Evolutionary conservation across 2,329 filamentous ascomycete species (phyloP).

Genomic region (Talaromyces sp.): DNA sequence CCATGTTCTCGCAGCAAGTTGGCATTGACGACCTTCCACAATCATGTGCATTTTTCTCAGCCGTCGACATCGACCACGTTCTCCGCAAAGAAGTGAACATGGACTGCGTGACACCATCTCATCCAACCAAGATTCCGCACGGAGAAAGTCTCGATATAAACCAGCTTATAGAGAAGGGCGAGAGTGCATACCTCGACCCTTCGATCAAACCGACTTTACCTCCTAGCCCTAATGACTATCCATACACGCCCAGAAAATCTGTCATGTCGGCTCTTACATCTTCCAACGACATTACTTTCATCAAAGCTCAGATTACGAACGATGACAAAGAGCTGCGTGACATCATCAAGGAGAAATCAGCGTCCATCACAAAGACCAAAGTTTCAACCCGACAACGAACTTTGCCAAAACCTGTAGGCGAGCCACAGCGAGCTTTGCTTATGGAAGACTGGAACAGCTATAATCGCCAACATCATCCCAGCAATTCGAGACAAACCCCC

Average conservation of each 20-base stretch:
- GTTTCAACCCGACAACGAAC: slow-evolving; percentile 20
- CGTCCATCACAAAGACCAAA: slow-evolving; percentile 25
- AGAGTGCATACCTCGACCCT: slow-evolving; percentile 66
- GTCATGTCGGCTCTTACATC: slow-evolving; percentile 73
- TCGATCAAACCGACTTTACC: slow-evolving; percentile 55
- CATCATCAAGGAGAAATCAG: slow-evolving; percentile 62
- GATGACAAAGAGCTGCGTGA: slow-evolving; percentile 70
- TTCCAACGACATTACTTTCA: slow-evolving; percentile 57
- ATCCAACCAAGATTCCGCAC: slow-evolving; percentile 71
- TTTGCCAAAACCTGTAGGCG: slow-evolving; percentile 33
- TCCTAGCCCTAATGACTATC: slow-evolving; percentile 60
- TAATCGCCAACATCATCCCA: slow-evolving; percentile 5
- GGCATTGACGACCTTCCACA: slow-evolving; percentile 94
- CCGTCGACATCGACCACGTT: slow-evolving; percentile 91
- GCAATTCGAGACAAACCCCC: slow-evolving; percentile 32
- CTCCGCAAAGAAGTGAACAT: slow-evolving; percentile 98
- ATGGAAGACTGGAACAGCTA: slow-evolving; percentile 37
- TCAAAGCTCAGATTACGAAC: slow-evolving; percentile 78
- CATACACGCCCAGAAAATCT: slow-evolving; percentile 67
- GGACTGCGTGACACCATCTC: slow-evolving; percentile 90
- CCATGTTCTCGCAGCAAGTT: slow-evolving; percentile 96
- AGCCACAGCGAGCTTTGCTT: slow-evolving; percentile 44
- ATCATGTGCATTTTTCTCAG: slow-evolving; percentile 90
- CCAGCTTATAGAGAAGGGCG: slow-evolving; percentile 70
- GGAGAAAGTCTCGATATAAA: slow-evolving; percentile 85